phyloP scores from a whole-genome alignment of 306 rosid genomes.

The Luffa aegyptiaca region DNA sequence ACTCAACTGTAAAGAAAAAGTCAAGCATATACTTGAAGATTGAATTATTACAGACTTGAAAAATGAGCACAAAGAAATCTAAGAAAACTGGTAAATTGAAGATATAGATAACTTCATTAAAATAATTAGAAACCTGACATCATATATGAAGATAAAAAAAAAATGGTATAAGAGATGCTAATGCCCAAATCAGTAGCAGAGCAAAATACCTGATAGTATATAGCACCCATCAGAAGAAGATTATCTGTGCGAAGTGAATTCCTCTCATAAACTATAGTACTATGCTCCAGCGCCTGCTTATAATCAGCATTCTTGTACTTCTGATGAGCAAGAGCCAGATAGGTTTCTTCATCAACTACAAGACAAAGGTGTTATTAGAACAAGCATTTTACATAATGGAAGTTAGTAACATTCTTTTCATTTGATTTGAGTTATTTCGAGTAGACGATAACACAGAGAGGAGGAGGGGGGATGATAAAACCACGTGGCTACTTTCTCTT shows the following conservation, averaged over 20 bases:
- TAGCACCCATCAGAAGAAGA: conserved; percentile 87
- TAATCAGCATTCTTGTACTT: conserved; percentile 81
- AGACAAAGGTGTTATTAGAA: conserved; percentile 8
- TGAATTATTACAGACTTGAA: neutral
- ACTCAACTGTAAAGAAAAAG: conserved; percentile 47
- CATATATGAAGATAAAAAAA: neutral
- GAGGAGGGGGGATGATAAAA: neutral
- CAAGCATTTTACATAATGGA: neutral
- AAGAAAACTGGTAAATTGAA: neutral
- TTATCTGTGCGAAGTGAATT: conserved; percentile 83
- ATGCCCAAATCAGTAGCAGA: neutral
- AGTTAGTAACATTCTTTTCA: neutral
- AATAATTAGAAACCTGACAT: neutral
- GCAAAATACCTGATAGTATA: conserved; percentile 77
- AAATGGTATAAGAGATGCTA: neutral
- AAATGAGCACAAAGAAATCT: neutral
- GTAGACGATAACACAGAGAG: too few relatives aligned
- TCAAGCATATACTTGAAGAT: neutral
- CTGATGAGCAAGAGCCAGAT: conserved; percentile 74
- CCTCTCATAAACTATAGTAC: conserved; percentile 71
- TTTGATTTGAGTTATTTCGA: neutral
- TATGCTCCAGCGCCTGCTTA: conserved; percentile 83
- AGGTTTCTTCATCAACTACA: conserved; percentile 86
- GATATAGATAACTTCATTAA: neutral
- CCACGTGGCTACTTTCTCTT: neutral